These are phyloP conservation scores for Paratinospora sagittata DNA, from an alignment of 164 flowering plant genomes.

Conservation along the genomic window DNA sequence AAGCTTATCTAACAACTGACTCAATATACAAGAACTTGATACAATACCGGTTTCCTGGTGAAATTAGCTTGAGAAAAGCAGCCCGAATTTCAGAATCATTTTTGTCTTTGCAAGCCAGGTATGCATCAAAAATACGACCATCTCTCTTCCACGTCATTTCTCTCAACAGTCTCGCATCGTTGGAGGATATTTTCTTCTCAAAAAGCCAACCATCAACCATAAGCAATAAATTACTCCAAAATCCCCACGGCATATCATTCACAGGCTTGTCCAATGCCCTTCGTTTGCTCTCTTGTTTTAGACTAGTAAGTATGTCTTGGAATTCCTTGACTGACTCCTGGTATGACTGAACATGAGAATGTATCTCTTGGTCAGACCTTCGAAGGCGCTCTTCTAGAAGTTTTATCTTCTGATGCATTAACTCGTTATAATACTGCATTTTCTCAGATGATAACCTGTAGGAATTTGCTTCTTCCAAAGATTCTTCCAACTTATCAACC, in stretches of 20 bases:
- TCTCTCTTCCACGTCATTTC: constrained; percentile 86
- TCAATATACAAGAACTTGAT: background rate
- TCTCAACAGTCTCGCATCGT: constrained; percentile 66
- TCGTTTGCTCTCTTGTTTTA: constrained; percentile 70
- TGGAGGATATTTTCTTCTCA: constrained; percentile 66
- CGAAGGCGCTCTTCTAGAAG: constrained; percentile 76
- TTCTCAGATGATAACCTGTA: constrained; percentile 60
- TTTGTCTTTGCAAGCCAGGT: constrained; percentile 57
- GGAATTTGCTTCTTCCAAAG: constrained; percentile 59
- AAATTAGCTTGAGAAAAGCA: constrained; percentile 49
- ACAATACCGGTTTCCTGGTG: constrained; percentile 52
- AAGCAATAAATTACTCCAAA: constrained; percentile 85
- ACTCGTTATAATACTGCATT: constrained; percentile 51
- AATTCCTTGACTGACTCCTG: constrained; percentile 81
- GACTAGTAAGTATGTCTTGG: constrained; percentile 57
- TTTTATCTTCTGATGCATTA: constrained; percentile 73
- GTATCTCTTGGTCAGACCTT: constrained; percentile 78
- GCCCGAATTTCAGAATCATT: constrained; percentile 50
- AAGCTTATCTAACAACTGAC: no score
- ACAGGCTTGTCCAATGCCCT: constrained; percentile 53
- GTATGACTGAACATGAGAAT: constrained; percentile 65
- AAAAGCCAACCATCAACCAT: constrained; percentile 81
- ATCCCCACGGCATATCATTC: constrained; percentile 82
- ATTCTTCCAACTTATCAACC: constrained; percentile 76
- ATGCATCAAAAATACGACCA: constrained; percentile 53